These are phyloP conservation scores for Cercophora samala DNA, from an alignment of 495 filamentous ascomycete species.

Conservation along the genomic window DNA sequence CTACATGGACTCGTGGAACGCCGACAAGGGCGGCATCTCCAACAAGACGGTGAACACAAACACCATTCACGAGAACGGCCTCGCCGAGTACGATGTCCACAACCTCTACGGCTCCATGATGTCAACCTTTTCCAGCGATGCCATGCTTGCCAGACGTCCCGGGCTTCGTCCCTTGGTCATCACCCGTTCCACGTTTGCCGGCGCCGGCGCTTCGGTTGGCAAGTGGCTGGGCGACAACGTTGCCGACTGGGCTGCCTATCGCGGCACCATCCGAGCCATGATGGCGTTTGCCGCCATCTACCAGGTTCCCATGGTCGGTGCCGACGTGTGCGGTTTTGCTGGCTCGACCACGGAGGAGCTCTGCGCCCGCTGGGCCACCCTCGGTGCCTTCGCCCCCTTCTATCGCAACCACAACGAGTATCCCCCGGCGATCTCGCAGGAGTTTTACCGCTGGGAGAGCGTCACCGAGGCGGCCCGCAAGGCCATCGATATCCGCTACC, in stretches of 20 bases:
- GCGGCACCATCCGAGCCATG: slow-evolving; percentile 62
- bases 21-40: slow-evolving; percentile 57
- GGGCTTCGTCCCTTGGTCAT: slow-evolving; percentile 70
- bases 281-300: slow-evolving; percentile 75
- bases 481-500: slow-evolving; percentile 72
- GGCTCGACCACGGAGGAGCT: slow-evolving; percentile 71
- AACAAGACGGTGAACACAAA: slow-evolving; percentile 74
- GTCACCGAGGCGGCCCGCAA: slow-evolving; percentile 65
- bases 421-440: slow-evolving; percentile 53
- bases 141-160: slow-evolving; percentile 69
- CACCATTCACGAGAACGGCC: slow-evolving; percentile 68
- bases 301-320: slow-evolving; percentile 79
- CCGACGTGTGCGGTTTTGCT: slow-evolving; percentile 78
- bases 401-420: slow-evolving; percentile 73
- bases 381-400: slow-evolving; percentile 79
- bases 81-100: slow-evolving; percentile 73
- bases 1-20: slow-evolving; percentile 43
- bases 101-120: slow-evolving; percentile 90
- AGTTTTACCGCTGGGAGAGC: slow-evolving; percentile 71
- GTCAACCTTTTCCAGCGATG: slow-evolving; percentile 60
- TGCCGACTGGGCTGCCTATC: slow-evolving; percentile 70
- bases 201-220: slow-evolving; percentile 72
- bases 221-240: slow-evolving; percentile 90
- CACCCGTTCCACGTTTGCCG: slow-evolving; percentile 79
- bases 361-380: slow-evolving; percentile 79